A percentile compares a stretch with the other conserved stretches of the same genome.
phyloP scores from a whole-genome alignment of 2,329 filamentous ascomycete species.

The Elsinoe ampelina region DNA sequence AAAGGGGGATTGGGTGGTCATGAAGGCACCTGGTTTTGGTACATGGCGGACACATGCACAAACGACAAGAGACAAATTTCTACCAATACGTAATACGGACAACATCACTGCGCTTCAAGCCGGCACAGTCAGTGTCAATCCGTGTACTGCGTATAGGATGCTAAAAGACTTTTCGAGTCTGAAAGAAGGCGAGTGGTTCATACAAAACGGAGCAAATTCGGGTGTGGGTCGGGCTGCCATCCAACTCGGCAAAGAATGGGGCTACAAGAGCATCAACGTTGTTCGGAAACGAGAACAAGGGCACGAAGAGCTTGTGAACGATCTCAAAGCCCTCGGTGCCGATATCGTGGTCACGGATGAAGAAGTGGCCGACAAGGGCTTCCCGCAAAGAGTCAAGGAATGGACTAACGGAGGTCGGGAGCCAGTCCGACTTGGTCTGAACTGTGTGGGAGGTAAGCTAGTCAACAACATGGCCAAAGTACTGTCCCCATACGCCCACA shows the following conservation, averaged over 20 bases:
- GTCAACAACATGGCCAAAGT: slow-evolving; percentile 69
- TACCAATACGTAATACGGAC: slow-evolving; percentile 60
- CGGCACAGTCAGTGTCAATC: slow-evolving; percentile 85
- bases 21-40: slow-evolving; percentile 71
- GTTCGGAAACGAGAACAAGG: slow-evolving; percentile 64
- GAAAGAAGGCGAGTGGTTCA: slow-evolving; percentile 75
- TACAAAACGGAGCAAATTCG: slow-evolving; percentile 94
- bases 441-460: slow-evolving; percentile 86
- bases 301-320: slow-evolving; percentile 54
- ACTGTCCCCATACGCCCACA: slow-evolving; percentile 54
- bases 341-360: slow-evolving; percentile 54
- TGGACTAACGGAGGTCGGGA: slow-evolving; percentile 65
- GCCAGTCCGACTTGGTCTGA: slow-evolving; percentile 67
- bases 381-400: slow-evolving; percentile 51
- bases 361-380: slow-evolving; percentile 52
- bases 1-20: slow-evolving; percentile 90
- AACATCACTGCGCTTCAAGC: slow-evolving; percentile 68
- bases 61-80: slow-evolving; percentile 48
- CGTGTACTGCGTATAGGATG: slow-evolving; percentile 90
- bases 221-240: slow-evolving; percentile 88
- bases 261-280: slow-evolving; percentile 82
- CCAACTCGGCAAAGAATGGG: slow-evolving; percentile 78
- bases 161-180: slow-evolving; percentile 65
- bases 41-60: slow-evolving; percentile 92
- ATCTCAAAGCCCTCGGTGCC: slow-evolving; percentile 53